phyloP scores from a whole-genome alignment of 768 basidiomycete species.

The Phlegmacium glaucopus region DNA sequence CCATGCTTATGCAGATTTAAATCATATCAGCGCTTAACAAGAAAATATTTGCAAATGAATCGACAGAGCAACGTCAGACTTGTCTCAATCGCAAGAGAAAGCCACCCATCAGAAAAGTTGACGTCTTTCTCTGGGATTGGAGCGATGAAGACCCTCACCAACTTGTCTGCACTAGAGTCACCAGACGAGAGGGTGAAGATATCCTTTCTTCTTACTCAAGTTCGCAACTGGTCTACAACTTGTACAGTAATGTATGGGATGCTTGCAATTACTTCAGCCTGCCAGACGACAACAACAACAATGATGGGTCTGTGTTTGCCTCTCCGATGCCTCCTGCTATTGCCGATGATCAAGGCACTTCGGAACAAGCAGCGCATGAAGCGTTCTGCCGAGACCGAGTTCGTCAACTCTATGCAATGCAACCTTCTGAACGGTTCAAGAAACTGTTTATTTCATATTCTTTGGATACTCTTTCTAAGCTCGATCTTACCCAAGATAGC shows the following conservation, averaged over 20 bases:
- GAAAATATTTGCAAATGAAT: neutral
- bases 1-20: too few relatives aligned
- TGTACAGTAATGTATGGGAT: slow-evolving; percentile 9
- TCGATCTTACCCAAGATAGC: too few relatives aligned
- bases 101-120: slow-evolving; percentile 1
- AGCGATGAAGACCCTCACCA: slow-evolving; percentile 1
- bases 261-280: neutral
- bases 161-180: neutral
- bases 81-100: slow-evolving; percentile 2
- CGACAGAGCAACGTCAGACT: neutral
- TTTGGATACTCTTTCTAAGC: too few relatives aligned
- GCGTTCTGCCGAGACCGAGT: too few relatives aligned
- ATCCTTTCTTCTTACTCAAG: neutral
- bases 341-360: too few relatives aligned
- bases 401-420: too few relatives aligned
- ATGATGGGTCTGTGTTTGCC: neutral
- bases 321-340: neutral
- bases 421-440: too few relatives aligned
- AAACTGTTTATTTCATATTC: too few relatives aligned
- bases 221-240: slow-evolving; percentile 4
- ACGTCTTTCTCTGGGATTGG: slow-evolving; percentile 10
- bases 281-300: neutral
- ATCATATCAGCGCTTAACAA: too few relatives aligned
- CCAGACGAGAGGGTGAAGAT: slow-evolving; percentile 1
- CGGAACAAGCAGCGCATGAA: too few relatives aligned